Conservation (phyloP, 805 yeast species). For the Komagataella pseudopastoris region DNA sequence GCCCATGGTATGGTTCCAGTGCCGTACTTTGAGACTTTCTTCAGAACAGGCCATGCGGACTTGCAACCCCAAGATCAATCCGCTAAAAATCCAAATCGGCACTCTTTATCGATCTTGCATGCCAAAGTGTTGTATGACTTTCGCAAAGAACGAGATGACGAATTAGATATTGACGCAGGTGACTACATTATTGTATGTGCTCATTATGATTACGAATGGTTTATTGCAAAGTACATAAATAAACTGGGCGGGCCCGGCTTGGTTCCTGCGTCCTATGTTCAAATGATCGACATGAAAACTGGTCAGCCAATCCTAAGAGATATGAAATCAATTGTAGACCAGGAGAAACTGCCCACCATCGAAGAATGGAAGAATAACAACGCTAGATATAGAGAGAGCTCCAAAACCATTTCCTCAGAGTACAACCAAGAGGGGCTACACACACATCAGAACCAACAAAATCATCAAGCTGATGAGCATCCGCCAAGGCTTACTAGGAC, state of each 20-base stretch:
- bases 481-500: constrained; percentile 7
- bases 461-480: background rate
- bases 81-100: constrained; percentile 9
- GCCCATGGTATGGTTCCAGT: constrained; percentile 80
- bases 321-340: constrained; percentile 33
- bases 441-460: background rate
- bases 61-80: background rate
- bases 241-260: constrained; percentile 95
- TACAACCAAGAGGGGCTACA: background rate
- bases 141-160: constrained; percentile 74
- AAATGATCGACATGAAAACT: constrained; percentile 68
- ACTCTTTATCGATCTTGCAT: constrained; percentile 29
- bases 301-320: constrained; percentile 39
- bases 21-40: constrained; percentile 68
- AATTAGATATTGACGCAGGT: constrained; percentile 70
- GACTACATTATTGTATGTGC: constrained; percentile 91
- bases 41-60: constrained; percentile 11
- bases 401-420: constrained; percentile 13
- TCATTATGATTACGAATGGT: constrained; percentile 95
- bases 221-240: constrained; percentile 91
- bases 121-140: constrained; percentile 83
- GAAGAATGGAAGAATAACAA: constrained; percentile 91
- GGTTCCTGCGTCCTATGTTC: constrained; percentile 84
- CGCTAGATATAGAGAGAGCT: constrained; percentile 84
- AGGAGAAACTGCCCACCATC: constrained; percentile 74